These are phyloP conservation scores for Sesbania bispinosa DNA, from an alignment of 306 rosid genomes.

Conservation along the genomic window DNA sequence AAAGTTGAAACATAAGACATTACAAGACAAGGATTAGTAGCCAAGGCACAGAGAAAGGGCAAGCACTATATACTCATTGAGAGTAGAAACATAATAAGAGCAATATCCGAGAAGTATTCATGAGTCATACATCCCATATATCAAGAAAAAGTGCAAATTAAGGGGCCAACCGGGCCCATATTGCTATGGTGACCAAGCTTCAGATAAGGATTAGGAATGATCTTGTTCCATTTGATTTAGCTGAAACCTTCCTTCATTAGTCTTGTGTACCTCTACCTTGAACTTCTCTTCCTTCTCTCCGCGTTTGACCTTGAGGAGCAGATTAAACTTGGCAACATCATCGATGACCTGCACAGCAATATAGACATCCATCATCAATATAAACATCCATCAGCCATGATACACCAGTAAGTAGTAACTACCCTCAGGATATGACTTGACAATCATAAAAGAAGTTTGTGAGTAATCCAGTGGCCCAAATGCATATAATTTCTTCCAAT, in stretches of 20 bases:
- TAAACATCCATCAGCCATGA: too few relatives aligned
- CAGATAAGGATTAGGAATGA: slow-evolving; percentile 32
- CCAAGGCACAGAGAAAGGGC: neutral
- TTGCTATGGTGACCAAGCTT: neutral
- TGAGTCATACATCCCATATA: neutral
- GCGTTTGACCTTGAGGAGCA: slow-evolving; percentile 55
- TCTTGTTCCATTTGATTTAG: slow-evolving; percentile 57
- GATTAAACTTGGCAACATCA: slow-evolving; percentile 51
- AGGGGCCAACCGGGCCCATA: slow-evolving; percentile 13
- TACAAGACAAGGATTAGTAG: neutral
- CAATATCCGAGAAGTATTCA: neutral
- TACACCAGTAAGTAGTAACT: too few relatives aligned
- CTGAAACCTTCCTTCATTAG: slow-evolving; percentile 51
- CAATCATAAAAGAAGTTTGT: neutral
- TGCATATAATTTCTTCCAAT: too few relatives aligned
- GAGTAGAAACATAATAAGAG: slow-evolving; percentile 6
- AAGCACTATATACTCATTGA: too few relatives aligned
- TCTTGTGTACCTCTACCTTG: slow-evolving; percentile 64
- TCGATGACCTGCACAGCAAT: slow-evolving; percentile 51
- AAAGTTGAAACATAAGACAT: neutral
- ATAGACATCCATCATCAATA: too few relatives aligned
- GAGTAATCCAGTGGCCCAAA: neutral
- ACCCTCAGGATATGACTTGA: neutral
- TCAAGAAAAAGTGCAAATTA: neutral
- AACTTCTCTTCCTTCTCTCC: slow-evolving; percentile 65